Base-by-base conservation (phyloP, 495 filamentous ascomycete species). In the Penicillium argentinense region DNA sequence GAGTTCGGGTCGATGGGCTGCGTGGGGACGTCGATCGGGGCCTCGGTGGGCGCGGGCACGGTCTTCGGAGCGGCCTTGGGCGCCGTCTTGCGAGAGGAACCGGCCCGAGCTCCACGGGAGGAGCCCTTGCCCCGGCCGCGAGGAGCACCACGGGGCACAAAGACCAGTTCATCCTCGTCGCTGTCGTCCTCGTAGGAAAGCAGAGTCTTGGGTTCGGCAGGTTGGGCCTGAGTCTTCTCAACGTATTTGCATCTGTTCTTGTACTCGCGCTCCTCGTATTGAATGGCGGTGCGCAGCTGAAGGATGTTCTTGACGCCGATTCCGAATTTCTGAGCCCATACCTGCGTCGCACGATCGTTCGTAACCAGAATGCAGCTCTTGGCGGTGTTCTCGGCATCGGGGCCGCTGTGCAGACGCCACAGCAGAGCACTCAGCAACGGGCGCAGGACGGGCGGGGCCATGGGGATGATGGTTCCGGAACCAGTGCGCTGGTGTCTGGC, bases 341-440 rank as follows among this genome's bases (percentile, higher is more conserved):
- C 53, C 37, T 78, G 69, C 7, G 79, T 81, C 42, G 58, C 54
- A 0, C 68, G 71, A 48, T 85, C 79, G 50, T 86, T 85, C 28
- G 78, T 81, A 17, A 87, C 68, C 63, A 79, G 54, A 62, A 82
- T 76, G 63, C 68, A 74, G 49, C 36, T 68, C 60, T 62, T 72
- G 22, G 57, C 68, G 34, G 56, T 60, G 22, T 61, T 71, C n/a
- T 54, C 66, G 7, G 64, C 69, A 50, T 68, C 75, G 21, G 60
- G 68, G 22, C 57, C 73, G 11, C 54, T 67, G 61, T 85, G 76
- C 17, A 85, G 69, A 33, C 76, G 74, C 76, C 81, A 83, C 8
- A 87, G 66, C 13, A 81, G 68, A 22, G 79, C 78, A 58, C 80
- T 85, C 56, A 87, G 75, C 33, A 87, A 61, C 7, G 82, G 78